These are phyloP conservation scores for Xylaria hypoxylon DNA, from an alignment of 2,329 filamentous ascomycete species.

Conservation along the genomic window DNA sequence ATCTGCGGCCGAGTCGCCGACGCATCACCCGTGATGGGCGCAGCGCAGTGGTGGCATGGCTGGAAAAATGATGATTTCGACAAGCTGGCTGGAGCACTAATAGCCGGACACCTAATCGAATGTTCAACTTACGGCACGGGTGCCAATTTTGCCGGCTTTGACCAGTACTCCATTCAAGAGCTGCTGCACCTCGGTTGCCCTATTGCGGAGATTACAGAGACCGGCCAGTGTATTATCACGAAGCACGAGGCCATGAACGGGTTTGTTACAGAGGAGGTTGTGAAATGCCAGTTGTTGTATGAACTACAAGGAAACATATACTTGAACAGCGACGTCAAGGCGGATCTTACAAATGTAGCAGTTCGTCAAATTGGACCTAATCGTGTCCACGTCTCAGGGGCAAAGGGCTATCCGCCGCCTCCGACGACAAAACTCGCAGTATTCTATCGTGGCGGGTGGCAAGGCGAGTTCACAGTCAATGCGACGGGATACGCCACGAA, in stretches of 20 bases:
- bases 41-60: constrained; percentile 66
- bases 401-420: constrained; percentile 58
- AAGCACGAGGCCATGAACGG: constrained; percentile 53
- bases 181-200: constrained; percentile 53
- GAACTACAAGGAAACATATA: constrained; percentile 62
- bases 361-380: constrained; percentile 53
- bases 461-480: constrained; percentile 59
- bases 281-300: constrained; percentile 62
- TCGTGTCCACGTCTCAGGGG: constrained; percentile 56
- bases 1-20: constrained; percentile 63
- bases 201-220: constrained; percentile 53
- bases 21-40: constrained; percentile 65
- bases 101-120: constrained; percentile 67
- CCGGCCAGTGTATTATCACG: constrained; percentile 53
- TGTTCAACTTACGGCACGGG: constrained; percentile 66
- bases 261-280: constrained; percentile 51
- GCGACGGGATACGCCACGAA: constrained; percentile 60
- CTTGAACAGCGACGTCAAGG: constrained; percentile 62
- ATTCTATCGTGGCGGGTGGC: constrained; percentile 61
- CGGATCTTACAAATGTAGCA: constrained; percentile 52
- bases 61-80: constrained; percentile 63
- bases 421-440: constrained; percentile 65
- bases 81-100: constrained; percentile 60
- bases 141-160: constrained; percentile 65
- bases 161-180: constrained; percentile 52